Evolutionary conservation across 129 eudicot genomes (phyloP).

Genomic region (Artemisia argyi): DNA sequence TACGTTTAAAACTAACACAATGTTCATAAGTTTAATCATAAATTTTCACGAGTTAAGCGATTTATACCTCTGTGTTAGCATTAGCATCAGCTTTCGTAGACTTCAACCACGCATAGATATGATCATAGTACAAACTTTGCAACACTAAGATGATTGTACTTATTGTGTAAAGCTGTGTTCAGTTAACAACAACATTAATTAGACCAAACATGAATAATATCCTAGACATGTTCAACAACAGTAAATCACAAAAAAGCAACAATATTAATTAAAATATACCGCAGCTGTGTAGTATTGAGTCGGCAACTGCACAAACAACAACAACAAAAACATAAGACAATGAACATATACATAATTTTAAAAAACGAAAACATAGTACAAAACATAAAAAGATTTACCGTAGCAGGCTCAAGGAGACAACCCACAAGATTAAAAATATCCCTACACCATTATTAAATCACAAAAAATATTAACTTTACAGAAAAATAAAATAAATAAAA

Average conservation of each 20-base stretch:
- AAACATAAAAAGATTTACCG: slow-evolving; percentile 45
- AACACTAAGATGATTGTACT: slow-evolving; percentile 71
- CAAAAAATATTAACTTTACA: no score
- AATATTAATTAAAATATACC: slow-evolving; percentile 46
- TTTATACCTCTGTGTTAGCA: slow-evolving; percentile 25
- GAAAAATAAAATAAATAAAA: not conserved
- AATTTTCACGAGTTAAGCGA: no score
- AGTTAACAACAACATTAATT: slow-evolving; percentile 1
- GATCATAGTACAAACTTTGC: slow-evolving; percentile 89
- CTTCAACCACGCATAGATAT: slow-evolving; percentile 50
- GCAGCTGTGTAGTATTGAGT: slow-evolving; percentile 93
- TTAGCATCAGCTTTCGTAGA: slow-evolving; percentile 23
- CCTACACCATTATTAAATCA: slow-evolving; percentile 43
- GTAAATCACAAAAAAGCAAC: slow-evolving; percentile 5
- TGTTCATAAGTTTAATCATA: not conserved
- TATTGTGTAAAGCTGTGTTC: slow-evolving; percentile 86
- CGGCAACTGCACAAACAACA: slow-evolving; percentile 67
- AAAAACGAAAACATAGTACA: not conserved
- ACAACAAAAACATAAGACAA: not conserved
- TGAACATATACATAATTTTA: not conserved
- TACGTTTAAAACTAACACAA: not conserved
- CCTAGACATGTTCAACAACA: not conserved
- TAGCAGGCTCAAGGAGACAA: slow-evolving; percentile 95
- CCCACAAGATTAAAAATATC: slow-evolving; percentile 88
- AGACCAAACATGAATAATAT: not conserved